These are phyloP conservation scores for Sonneratia caseolaris DNA, from an alignment of 345 rosid species.

Conservation along the genomic window DNA sequence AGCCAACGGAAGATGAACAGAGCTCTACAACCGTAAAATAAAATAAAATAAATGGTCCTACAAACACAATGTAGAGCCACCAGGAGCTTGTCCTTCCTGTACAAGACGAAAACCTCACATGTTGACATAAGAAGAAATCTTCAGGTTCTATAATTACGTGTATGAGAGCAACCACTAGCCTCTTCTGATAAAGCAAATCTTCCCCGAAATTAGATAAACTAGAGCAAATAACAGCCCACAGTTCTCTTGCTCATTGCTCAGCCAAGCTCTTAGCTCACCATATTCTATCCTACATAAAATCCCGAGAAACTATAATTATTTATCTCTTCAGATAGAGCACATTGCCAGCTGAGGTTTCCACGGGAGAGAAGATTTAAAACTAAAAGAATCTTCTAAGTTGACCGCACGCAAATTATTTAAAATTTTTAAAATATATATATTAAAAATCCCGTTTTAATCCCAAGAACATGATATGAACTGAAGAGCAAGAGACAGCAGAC, in stretches of 20 bases:
- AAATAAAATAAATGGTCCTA: neutral
- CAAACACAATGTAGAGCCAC: neutral
- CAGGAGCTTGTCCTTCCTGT: neutral
- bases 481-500: neutral
- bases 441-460: no score
- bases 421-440: no score
- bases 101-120: neutral
- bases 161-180: neutral
- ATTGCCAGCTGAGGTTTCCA: neutral
- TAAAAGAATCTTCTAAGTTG: neutral
- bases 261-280: neutral
- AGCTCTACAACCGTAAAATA: no score
- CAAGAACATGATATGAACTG: neutral
- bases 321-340: neutral
- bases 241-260: neutral
- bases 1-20: no score
- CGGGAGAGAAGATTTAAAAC: neutral
- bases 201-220: neutral
- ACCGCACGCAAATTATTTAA: neutral
- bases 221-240: neutral
- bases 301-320: neutral
- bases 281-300: neutral
- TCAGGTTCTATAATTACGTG: no score
- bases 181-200: neutral
- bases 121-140: no score